These are phyloP conservation scores for Leucocoprinus sp. DNA, from an alignment of 768 basidiomycete genomes.

Conservation along the genomic window DNA sequence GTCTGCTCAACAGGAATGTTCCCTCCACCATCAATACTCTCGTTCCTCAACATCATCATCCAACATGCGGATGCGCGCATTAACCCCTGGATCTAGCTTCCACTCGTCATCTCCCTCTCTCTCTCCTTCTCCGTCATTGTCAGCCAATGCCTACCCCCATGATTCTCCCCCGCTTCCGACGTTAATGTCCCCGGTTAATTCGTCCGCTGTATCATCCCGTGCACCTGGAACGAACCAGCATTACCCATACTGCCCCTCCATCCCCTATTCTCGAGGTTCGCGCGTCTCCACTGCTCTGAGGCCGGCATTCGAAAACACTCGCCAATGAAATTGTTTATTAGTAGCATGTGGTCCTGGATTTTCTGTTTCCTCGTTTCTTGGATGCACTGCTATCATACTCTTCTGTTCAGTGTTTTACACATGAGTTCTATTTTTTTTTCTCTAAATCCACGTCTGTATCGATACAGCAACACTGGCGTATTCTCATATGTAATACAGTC, in stretches of 20 bases:
- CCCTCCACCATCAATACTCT: conserved; percentile 1
- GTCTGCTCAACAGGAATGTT: conserved; percentile 4
- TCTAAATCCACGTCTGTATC: neutral
- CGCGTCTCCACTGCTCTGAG: conserved; percentile 29
- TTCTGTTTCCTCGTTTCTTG: neutral
- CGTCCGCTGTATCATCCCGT: conserved; percentile 6
- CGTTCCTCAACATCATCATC: conserved; percentile 4
- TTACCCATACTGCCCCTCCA: conserved; percentile 22
- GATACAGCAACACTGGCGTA: neutral
- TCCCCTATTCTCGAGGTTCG: conserved; percentile 22
- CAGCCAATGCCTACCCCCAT: conserved; percentile 6
- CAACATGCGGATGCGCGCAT: conserved; percentile 3
- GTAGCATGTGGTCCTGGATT: neutral
- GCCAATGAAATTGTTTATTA: neutral
- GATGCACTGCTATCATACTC: neutral
- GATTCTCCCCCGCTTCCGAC: conserved; percentile 7
- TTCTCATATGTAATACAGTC: too few species aligned
- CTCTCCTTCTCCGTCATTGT: conserved; percentile 15
- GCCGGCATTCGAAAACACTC: conserved; percentile 21
- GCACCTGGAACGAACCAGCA: neutral
- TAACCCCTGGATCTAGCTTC: conserved; percentile 15
- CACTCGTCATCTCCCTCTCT: conserved; percentile 15
- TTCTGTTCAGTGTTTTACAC: neutral
- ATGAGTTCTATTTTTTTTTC: neutral
- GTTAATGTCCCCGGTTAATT: conserved; percentile 7